Evolutionary conservation across 2,329 filamentous ascomycete species (phyloP).

Genomic region (Paraconiothyrium brasiliense): DNA sequence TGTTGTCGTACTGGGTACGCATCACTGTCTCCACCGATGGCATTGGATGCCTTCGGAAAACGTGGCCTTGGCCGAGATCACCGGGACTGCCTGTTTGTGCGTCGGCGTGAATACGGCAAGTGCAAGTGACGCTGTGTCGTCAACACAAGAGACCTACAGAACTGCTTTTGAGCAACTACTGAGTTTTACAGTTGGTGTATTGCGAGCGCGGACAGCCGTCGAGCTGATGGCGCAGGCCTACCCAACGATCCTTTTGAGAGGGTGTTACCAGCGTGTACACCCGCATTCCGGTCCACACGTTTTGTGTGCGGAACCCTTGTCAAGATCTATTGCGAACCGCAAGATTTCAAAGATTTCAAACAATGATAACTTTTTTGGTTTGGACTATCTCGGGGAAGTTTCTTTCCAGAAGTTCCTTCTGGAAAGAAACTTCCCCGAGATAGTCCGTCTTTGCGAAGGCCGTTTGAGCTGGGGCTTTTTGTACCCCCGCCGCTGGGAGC

Average conservation of each 20-base stretch:
- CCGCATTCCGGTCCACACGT: neutral
- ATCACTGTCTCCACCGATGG: neutral
- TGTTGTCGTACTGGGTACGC: constrained; percentile 7
- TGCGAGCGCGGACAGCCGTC: neutral
- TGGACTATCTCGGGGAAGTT: neutral
- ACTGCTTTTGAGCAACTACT: neutral
- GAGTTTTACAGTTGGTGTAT: neutral
- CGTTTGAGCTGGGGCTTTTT: constrained; percentile 30
- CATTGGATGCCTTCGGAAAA: neutral
- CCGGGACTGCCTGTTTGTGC: neutral
- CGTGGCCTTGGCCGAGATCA: neutral
- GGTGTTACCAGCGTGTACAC: neutral
- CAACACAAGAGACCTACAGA: neutral
- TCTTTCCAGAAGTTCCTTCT: constrained; percentile 10
- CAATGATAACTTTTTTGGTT: neutral
- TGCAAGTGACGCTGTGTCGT: neutral
- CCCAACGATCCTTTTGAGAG: neutral
- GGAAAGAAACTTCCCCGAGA: constrained; percentile 2
- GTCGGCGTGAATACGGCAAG: neutral
- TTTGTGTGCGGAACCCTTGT: too few relatives aligned
- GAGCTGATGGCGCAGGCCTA: neutral
- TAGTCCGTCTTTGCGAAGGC: constrained; percentile 18
- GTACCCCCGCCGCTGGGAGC: constrained; percentile 27
- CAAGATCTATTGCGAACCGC: too few relatives aligned
- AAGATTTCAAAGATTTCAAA: neutral